Conservation (phyloP, 2,329 filamentous ascomycete genomes). For the Pestalotiopsis sp. region DNA sequence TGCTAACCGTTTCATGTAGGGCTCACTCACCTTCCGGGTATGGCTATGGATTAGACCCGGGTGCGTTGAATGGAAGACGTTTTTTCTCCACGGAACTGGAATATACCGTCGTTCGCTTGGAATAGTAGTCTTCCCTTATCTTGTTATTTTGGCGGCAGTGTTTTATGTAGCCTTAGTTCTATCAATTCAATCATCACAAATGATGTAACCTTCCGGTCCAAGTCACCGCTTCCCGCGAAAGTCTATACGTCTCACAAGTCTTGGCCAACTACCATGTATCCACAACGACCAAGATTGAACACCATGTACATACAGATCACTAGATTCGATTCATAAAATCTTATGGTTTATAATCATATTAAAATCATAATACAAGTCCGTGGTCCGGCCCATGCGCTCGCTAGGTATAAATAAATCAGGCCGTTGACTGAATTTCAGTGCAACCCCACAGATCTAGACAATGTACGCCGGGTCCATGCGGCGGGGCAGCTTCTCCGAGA, state of each 20-base stretch:
- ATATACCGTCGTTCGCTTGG: background rate
- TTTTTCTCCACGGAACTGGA: background rate
- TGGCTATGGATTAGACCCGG: background rate
- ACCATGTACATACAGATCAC: too few relatives aligned
- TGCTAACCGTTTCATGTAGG: slow-evolving; percentile 18
- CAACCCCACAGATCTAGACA: background rate
- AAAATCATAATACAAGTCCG: too few relatives aligned
- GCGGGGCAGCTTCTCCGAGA: background rate
- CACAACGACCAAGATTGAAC: too few relatives aligned
- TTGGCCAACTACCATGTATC: too few relatives aligned
- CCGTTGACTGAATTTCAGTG: background rate
- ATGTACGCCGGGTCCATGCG: background rate
- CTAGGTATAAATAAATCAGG: background rate
- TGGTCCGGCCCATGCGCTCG: background rate
- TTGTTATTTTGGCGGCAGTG: background rate
- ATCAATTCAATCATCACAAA: too few relatives aligned
- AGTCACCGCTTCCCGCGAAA: too few relatives aligned
- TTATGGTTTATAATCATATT: too few relatives aligned
- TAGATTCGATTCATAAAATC: too few relatives aligned
- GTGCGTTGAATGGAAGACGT: background rate
- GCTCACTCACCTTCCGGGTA: slow-evolving; percentile 5
- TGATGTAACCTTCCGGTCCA: too few relatives aligned
- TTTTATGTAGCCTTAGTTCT: too few relatives aligned
- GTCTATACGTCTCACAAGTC: too few relatives aligned
- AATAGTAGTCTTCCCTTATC: background rate